phyloP scores from a whole-genome alignment of 2,329 filamentous ascomycete species.

The Cytospora paraplurivora region DNA sequence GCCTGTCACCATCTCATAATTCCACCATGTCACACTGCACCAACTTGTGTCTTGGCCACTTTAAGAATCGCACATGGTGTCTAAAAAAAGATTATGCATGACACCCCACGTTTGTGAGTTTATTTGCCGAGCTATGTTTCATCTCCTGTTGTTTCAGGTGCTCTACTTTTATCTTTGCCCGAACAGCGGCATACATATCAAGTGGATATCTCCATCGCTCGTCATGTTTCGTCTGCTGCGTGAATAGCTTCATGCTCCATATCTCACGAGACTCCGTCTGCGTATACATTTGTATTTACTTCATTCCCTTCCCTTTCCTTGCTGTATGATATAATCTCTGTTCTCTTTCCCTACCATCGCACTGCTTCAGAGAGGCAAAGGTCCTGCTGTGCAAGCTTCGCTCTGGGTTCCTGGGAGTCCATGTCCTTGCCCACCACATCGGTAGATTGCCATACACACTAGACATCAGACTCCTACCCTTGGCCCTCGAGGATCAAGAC shows the following conservation, averaged over 20 bases:
- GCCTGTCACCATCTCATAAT: not conserved
- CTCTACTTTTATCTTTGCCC: conserved; percentile 28
- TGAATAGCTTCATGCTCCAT: not conserved
- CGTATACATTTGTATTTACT: not conserved
- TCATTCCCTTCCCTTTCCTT: not conserved
- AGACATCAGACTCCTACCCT: not conserved
- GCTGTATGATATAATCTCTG: not conserved
- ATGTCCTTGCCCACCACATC: not conserved
- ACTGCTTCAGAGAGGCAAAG: not conserved
- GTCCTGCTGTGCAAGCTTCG: conserved; percentile 25
- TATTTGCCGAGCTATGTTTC: conserved; percentile 33
- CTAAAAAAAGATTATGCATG: conserved; percentile 22
- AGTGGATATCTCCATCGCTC: not conserved
- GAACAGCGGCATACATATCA: conserved; percentile 20
- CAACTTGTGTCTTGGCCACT: not conserved
- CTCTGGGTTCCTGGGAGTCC: conserved; percentile 7
- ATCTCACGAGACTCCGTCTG: not conserved
- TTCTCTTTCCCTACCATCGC: conserved; percentile 2
- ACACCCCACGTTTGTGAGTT: conserved; percentile 16
- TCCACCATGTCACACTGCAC: conserved; percentile 14
- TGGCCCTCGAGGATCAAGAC: not conserved
- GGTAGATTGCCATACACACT: not conserved
- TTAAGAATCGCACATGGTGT: conserved; percentile 15
- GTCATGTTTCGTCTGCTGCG: not conserved
- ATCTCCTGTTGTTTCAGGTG: conserved; percentile 30